Evolutionary conservation across 306 rosid genomes (phyloP).

Genomic region (Dryas drummondii): DNA sequence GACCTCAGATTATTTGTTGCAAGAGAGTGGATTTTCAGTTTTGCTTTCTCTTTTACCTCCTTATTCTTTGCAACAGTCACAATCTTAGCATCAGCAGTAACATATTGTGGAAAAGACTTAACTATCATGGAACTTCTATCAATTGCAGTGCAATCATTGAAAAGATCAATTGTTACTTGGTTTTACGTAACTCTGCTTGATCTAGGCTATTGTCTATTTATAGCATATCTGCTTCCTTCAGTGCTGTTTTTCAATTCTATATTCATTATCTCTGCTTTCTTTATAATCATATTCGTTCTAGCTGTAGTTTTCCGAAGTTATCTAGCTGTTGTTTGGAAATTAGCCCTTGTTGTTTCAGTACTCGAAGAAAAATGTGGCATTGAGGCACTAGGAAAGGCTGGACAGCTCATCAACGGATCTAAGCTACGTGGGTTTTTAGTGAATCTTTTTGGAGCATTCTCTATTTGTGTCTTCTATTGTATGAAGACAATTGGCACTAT

Average conservation of each 20-base stretch:
- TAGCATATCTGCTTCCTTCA: not conserved
- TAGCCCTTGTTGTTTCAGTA: conserved; percentile 23
- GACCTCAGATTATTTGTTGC: not conserved
- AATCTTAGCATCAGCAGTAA: conserved; percentile 6
- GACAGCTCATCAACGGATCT: conserved; percentile 18
- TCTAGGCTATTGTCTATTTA: not conserved
- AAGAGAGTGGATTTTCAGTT: not conserved
- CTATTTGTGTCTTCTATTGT: not conserved
- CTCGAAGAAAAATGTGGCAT: conserved; percentile 28
- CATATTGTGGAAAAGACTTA: not conserved
- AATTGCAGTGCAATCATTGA: not conserved
- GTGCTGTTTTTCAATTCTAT: not conserved
- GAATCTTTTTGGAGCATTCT: not conserved
- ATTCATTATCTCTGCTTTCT: not conserved
- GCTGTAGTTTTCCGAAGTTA: not conserved
- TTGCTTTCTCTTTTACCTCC: conserved; percentile 1
- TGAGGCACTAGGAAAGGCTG: conserved; percentile 28
- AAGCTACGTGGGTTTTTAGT: conserved; percentile 19
- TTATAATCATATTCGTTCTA: not conserved
- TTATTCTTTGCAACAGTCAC: not conserved
- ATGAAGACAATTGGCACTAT: not conserved
- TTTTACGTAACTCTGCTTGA: conserved; percentile 16
- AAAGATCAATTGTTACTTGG: conserved; percentile 21
- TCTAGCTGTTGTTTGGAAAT: conserved; percentile 20
- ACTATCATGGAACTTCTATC: conserved; percentile 1